A percentile compares a stretch with the other conserved stretches of the same genome.
Conservation (phyloP, 371 early-diverging fungal species). For the Syncephalastrum sp. region DNA sequence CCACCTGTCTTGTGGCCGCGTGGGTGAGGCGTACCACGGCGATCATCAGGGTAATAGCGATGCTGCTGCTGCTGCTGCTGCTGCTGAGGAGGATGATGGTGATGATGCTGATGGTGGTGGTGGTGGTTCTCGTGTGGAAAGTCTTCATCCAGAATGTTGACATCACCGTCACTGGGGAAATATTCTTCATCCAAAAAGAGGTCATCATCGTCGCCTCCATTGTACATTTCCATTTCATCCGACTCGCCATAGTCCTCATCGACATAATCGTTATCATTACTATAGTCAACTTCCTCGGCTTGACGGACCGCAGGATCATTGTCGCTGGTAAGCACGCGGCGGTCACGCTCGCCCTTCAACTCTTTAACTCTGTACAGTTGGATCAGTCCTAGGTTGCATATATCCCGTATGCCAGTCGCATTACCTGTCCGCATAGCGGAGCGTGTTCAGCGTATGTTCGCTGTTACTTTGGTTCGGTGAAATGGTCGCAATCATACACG, state of each 20-base stretch:
- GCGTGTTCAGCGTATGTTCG: constrained; percentile 98
- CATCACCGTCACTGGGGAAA: constrained; percentile 23
- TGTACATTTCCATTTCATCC: constrained; percentile 28
- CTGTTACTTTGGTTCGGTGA: constrained; percentile 89
- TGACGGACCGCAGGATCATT: not conserved
- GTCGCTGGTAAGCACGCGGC: constrained; percentile 11
- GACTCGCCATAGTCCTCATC: constrained; percentile 27
- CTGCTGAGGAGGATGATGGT: constrained; percentile 4
- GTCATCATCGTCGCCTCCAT: constrained; percentile 20
- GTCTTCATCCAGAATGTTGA: constrained; percentile 37
- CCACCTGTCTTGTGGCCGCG: not conserved
- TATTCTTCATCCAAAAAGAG: constrained; percentile 27
- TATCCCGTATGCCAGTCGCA: not conserved
- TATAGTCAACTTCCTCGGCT: constrained; percentile 14
- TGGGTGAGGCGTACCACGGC: not conserved
- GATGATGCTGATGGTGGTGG: constrained; percentile 1
- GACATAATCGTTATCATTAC: constrained; percentile 31
- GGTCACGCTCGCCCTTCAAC: constrained; percentile 62
- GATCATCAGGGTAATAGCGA: not conserved
- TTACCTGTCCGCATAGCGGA: constrained; percentile 96
- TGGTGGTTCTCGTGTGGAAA: constrained; percentile 32
- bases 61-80: constrained; percentile 3
- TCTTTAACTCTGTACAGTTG: constrained; percentile 74
- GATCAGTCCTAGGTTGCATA: not conserved
- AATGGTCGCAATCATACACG: constrained; percentile 98